Evolutionary conservation across 2,329 filamentous ascomycete genomes (phyloP).

Genomic region (Drechmeria coniospora): DNA sequence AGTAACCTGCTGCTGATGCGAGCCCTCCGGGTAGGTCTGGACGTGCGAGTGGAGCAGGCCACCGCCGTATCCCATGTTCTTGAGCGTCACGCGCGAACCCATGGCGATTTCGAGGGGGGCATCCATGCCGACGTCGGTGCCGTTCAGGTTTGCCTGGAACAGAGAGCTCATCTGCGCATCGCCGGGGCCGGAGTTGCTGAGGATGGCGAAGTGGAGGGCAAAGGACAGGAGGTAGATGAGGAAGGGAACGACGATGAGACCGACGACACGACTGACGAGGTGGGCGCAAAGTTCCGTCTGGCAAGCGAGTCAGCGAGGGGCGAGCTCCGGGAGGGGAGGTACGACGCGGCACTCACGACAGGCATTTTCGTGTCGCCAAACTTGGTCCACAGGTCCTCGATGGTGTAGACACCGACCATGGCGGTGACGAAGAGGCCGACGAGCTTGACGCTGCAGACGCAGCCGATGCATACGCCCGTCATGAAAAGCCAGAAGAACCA

Average conservation of each 20-base stretch:
- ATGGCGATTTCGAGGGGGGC: constrained; percentile 84
- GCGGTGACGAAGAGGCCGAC: constrained; percentile 93
- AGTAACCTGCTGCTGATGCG: constrained; percentile 86
- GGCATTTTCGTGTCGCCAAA: constrained; percentile 92
- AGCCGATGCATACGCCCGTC: constrained; percentile 90
- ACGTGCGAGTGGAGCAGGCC: constrained; percentile 92
- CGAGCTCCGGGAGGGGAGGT: too few species aligned
- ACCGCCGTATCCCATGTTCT: constrained; percentile 99
- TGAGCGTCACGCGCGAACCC: constrained; percentile 81
- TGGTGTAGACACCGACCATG: constrained; percentile 86
- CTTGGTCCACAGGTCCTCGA: constrained; percentile 95
- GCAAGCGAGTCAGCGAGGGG: constrained; percentile 7
- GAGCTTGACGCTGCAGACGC: constrained; percentile 96
- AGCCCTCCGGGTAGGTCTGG: constrained; percentile 90
- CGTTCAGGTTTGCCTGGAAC: constrained; percentile 91
- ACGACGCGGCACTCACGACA: constrained; percentile 34
- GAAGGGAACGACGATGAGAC: constrained; percentile 76
- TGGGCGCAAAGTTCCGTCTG: constrained; percentile 57
- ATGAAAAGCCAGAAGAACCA: constrained; percentile 94
- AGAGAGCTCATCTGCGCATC: constrained; percentile 99
- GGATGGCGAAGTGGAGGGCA: constrained; percentile 82
- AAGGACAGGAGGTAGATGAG: constrained; percentile 94
- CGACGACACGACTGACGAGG: constrained; percentile 62
- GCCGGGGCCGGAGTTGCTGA: constrained; percentile 85
- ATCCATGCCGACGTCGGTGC: constrained; percentile 86